Base-by-base conservation (phyloP, 2,329 filamentous ascomycete species). In the Hypoxylon sp. region DNA sequence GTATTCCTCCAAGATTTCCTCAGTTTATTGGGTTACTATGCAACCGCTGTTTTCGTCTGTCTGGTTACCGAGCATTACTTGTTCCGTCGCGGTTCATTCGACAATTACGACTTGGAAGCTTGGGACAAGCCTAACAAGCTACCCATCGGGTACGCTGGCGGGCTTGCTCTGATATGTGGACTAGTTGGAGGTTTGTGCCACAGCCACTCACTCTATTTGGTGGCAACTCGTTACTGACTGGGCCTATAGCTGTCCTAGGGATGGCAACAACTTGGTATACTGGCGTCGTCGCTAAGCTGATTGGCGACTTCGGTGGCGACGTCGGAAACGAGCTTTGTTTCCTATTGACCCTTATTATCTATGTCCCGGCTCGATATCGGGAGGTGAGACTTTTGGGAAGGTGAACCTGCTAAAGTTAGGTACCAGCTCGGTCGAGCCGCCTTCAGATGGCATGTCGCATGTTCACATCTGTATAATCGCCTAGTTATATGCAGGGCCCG, bases 201-300 rank as follows among this genome's bases (percentile, higher is more conserved):
- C 35, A 19, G 24, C 32, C 39, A 42, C 53, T 54, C 24, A 32
- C 53, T 54, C 24, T 50, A 48, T 21, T 59, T 15, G 58, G 61
- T 24, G 31, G 24, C 11, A 48, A 51, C 35, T 50, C 27, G 17
- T 47, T 42, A 42, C 60, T 67, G 42, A 65, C 59, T 29, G 11
- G 35, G 58, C 7, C 55, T 7, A 47, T 46, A 73, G 69, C 71
- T 79, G 80, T 86, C 21, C 80, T 89, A 74, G 87, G 87, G 1
- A 89, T 90, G 87, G 81, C 80, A 54, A 84, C 88, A 76, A 87
- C 85, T 0, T 88, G 84, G 83, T 87, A 85, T 71, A 78, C 84
- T n/a, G 86, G 85, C 1, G 78, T 79, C 6, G 70, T 85, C 65
- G 83, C 81, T 0, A 75, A 74, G 51, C 74, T 78, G 68, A 85